Evolutionary conservation across 1,284 basidiomycete species (phyloP), one percentile per base, ranked within the genome.

Genomic region (Rhodotorula sp.): DNA sequence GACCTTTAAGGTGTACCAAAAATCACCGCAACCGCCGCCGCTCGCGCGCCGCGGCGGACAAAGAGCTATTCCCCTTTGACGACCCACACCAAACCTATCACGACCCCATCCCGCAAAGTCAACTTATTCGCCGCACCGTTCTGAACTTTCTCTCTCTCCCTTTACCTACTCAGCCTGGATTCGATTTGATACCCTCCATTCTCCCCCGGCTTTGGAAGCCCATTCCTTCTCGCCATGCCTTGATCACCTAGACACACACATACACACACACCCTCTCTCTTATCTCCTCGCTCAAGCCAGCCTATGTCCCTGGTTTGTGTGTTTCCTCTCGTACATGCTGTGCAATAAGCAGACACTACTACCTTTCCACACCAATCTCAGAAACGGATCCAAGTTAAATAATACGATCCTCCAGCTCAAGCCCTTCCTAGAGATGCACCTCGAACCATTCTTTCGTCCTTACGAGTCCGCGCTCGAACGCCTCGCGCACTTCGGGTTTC

Each of bases 1-100:
- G 70, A 74, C 49, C 52, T 74, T 31, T 74, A 63, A 57, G 51
- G 21, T 39, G 8, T 39, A 10, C 34, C 34, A 5, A 39, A 39
- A 29, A 29, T 29, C 29, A 29, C 29, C 29, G 29, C 29, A 29
- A 29, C 29, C 29, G 29, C 29, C 29, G 29, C 29, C 29, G 29
- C 29, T 29, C 29, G 29, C 29, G 29, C 29, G 39, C 39, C 39
- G 8, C 39, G 39, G 39, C 39, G 39, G 39, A 43, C 39, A 43
- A 43, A 43, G 39, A n/a, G 7, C 26, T 21, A 48, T n/a, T 14
- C 46, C 18, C 26, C 23, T 23, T 61, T 15, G 10, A 21, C 46
- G 29, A 5, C 18, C 43, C 39, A 43, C 39, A 43, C 12, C 39
- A 43, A 10, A 14, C 39, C 39, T 43, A 43, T 31, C 61, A 14